A percentile compares a stretch with the other conserved stretches of the same genome.
Evolutionary conservation across 305 asterid species (phyloP).

Genomic region (Fraxinus sp.): DNA sequence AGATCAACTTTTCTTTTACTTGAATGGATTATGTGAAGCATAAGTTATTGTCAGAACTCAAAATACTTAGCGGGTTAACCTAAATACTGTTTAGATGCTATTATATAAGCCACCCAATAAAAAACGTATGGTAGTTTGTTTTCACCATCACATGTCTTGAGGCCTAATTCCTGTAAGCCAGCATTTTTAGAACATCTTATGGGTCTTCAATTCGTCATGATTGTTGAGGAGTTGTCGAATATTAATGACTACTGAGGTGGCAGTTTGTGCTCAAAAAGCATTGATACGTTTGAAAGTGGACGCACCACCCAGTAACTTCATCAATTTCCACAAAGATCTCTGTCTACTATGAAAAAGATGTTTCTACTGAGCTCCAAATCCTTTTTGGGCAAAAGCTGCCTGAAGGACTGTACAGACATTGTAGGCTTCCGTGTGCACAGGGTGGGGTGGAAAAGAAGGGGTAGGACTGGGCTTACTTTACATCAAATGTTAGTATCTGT

Average conservation of each 20-base stretch:
- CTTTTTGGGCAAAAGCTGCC: background rate
- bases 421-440: background rate
- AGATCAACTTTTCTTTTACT: background rate
- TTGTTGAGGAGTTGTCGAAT: background rate
- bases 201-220: background rate
- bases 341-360: background rate
- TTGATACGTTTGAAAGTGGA: background rate
- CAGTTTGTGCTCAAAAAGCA: background rate
- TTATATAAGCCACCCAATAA: background rate
- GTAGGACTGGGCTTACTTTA: background rate
- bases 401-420: background rate
- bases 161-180: background rate
- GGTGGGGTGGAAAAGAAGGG: conserved; percentile 1
- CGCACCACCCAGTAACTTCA: background rate
- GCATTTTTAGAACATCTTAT: background rate
- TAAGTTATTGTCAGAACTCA: background rate
- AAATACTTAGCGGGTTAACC: background rate
- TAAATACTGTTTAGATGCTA: background rate
- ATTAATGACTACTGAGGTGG: background rate
- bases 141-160: background rate
- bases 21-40: background rate
- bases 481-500: background rate
- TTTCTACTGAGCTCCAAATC: background rate
- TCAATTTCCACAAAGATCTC: background rate
- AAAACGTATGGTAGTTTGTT: background rate